Percentiles rank a stretch among this genome's conserved stretches.
Evolutionary conservation across 257 asterid species (phyloP).

Genomic region (Asclepias syriaca): DNA sequence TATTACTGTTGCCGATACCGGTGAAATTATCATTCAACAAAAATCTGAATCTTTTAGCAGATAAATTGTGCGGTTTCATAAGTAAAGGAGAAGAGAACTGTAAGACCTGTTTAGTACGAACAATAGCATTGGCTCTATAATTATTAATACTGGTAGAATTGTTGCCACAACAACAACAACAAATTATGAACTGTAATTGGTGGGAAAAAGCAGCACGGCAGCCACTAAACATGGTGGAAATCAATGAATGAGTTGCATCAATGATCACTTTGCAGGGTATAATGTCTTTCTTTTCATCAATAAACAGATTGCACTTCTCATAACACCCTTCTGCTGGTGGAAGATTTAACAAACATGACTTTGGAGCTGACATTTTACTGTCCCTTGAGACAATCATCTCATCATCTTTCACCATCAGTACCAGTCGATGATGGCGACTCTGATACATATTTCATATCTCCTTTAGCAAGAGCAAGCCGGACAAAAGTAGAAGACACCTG

Average conservation of each 20-base stretch:
- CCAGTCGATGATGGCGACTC: constrained; percentile 73
- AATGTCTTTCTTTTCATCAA: constrained; percentile 37
- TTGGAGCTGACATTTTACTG: constrained; percentile 48
- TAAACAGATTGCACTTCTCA: constrained; percentile 49
- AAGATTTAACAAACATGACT: constrained; percentile 77
- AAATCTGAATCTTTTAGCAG: no score
- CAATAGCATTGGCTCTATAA: no score
- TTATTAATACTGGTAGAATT: no score
- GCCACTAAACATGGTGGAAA: no score
- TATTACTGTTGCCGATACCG: no score
- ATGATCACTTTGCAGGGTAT: constrained; percentile 56
- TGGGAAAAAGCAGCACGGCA: no score
- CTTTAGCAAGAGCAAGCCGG: constrained; percentile 69
- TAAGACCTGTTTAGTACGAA: no score
- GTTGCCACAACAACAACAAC: no score
- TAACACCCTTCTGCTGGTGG: constrained; percentile 77
- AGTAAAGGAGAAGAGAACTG: no score
- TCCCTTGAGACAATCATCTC: constrained; percentile 23
- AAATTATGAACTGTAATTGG: no score
- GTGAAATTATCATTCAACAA: no score
- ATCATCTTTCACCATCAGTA: constrained; percentile 31
- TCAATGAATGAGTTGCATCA: constrained; percentile 51
- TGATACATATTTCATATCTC: constrained; percentile 76
- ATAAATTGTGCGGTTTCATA: no score
- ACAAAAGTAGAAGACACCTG: constrained; percentile 98